A percentile compares a stretch with the other conserved stretches of the same genome.
Conservation (phyloP, 257 asterid genomes). For the Misopates orontium region DNA sequence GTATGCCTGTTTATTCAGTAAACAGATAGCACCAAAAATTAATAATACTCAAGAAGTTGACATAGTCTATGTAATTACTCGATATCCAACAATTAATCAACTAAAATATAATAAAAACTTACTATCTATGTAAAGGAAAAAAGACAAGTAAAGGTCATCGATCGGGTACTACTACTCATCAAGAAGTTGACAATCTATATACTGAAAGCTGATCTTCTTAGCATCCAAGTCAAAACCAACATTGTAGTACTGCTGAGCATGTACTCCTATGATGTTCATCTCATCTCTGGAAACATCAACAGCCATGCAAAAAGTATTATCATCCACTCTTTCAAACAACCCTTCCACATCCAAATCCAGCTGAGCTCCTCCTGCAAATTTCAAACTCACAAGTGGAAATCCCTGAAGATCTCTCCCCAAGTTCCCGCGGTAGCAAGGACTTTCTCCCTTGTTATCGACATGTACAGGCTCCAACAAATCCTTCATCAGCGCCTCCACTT, state of each 20-base stretch:
- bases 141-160: no score
- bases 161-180: slow-evolving; percentile 3
- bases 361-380: neutral
- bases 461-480: neutral
- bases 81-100: no score
- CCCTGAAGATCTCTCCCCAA: slow-evolving; percentile 18
- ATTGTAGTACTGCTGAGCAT: slow-evolving; percentile 14
- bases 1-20: no score
- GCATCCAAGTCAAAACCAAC: slow-evolving; percentile 12
- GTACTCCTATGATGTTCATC: neutral
- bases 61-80: no score
- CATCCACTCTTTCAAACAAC: neutral
- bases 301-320: slow-evolving; percentile 3
- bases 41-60: slow-evolving; percentile 1
- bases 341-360: slow-evolving; percentile 3
- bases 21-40: no score
- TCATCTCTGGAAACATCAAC: neutral
- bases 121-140: no score
- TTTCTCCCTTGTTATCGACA: neutral
- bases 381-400: slow-evolving; percentile 19
- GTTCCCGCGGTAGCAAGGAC: slow-evolving; percentile 1
- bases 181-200: slow-evolving; percentile 12
- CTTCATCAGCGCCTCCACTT: neutral
- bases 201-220: slow-evolving; percentile 14
- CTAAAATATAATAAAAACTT: no score